Percentiles rank a stretch among this genome's conserved stretches.
Conservation (phyloP, 768 basidiomycete species). For the Xerocomellus intermedius region DNA sequence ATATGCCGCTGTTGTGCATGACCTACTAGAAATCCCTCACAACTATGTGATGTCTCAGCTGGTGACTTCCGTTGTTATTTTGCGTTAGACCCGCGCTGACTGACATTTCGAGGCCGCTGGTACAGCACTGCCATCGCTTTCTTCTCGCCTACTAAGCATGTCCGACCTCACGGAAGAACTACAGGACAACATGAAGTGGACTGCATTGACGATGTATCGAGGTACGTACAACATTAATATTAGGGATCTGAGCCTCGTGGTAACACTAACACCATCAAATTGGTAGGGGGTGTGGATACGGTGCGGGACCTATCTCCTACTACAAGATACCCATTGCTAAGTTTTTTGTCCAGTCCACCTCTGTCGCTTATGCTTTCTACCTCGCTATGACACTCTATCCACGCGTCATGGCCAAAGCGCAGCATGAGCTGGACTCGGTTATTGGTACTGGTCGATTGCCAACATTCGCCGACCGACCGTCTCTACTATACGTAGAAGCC, state of each 20-base stretch:
- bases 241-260: neutral
- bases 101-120: conserved; percentile 6
- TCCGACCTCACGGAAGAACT: conserved; percentile 5
- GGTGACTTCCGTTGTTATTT: conserved; percentile 1
- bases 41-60: conserved; percentile 13
- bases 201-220: conserved; percentile 6
- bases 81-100: neutral
- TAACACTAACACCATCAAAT: neutral
- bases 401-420: conserved; percentile 21
- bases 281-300: conserved; percentile 24
- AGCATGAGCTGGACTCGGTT: conserved; percentile 25
- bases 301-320: conserved; percentile 25
- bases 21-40: conserved; percentile 12
- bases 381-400: conserved; percentile 30
- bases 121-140: conserved; percentile 11
- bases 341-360: conserved; percentile 7
- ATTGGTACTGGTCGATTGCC: conserved; percentile 24
- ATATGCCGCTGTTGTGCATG: conserved; percentile 5
- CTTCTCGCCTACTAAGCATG: conserved; percentile 5
- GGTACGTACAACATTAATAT: neutral
- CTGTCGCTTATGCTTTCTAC: conserved; percentile 11
- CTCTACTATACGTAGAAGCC: conserved; percentile 28
- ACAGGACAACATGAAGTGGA: conserved; percentile 17
- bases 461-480: conserved; percentile 19
- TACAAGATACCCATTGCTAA: neutral